Conservation (phyloP, 192 early-diverging fungal species). For the Entrophospora sp. region DNA sequence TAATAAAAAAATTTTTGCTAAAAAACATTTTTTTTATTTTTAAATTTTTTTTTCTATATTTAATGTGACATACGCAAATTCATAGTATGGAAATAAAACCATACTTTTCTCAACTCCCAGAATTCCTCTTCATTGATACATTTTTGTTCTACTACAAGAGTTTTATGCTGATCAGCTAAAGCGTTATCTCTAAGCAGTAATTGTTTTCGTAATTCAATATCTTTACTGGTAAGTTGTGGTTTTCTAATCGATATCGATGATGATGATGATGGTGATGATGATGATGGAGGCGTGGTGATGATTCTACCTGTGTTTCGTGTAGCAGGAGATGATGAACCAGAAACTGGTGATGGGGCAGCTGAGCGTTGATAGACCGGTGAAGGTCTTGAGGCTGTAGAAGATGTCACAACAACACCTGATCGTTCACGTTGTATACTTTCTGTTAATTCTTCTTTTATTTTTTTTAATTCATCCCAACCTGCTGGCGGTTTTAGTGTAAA, state of each 20-base stretch:
- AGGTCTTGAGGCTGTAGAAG: constrained; percentile 4
- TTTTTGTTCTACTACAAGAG: constrained; percentile 1
- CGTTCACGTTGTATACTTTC: background rate
- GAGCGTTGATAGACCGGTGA: background rate
- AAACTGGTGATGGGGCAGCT: background rate
- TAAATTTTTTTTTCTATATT: too few relatives aligned
- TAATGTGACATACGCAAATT: too few relatives aligned
- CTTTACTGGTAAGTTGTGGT: background rate
- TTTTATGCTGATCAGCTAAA: constrained; percentile 2
- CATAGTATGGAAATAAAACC: constrained; percentile 15
- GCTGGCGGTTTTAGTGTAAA: too few relatives aligned
- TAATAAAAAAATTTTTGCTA: background rate
- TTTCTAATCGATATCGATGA: too few relatives aligned
- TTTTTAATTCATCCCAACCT: background rate
- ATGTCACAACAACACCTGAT: background rate
- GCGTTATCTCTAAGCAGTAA: background rate
- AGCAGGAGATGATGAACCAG: constrained; percentile 1
- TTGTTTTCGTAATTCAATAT: background rate
- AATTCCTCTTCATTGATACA: constrained; percentile 76
- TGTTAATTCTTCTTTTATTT: background rate
- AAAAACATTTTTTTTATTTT: too few relatives aligned
- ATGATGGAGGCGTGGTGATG: constrained; percentile 32
- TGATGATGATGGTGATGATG: too few relatives aligned
- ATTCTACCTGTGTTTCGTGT: background rate
- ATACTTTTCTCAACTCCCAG: constrained; percentile 73